A percentile compares a stretch with the other conserved stretches of the same genome.
Conservation (phyloP, 768 basidiomycete species). For the Podaxis carcinomalis region DNA sequence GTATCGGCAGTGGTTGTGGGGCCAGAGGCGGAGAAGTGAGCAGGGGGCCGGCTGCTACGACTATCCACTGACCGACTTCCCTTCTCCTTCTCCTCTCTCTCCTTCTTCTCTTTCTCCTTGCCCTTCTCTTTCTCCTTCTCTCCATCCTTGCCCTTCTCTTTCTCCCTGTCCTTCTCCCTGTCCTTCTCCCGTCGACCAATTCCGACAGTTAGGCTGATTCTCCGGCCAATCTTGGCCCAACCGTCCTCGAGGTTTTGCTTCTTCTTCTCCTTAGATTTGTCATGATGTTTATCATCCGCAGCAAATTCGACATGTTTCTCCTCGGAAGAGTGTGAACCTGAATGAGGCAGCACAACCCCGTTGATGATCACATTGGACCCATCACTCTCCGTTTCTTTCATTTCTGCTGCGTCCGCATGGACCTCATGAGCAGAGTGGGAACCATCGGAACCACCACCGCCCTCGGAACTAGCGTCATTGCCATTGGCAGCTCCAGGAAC, state of each 20-base stretch:
- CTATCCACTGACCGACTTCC: slow-evolving; percentile 27
- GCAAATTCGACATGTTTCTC: slow-evolving; percentile 7
- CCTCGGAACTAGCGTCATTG: not conserved
- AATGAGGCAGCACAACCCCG: not conserved
- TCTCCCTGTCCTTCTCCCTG: slow-evolving; percentile 29
- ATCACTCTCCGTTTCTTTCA: slow-evolving; percentile 6
- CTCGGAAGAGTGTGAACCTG: not conserved
- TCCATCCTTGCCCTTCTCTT: slow-evolving; percentile 20
- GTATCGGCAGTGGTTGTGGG: not conserved
- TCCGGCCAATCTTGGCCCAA: slow-evolving; percentile 63
- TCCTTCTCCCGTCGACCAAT: slow-evolving; percentile 27
- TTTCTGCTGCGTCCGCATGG: not conserved
- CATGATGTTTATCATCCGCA: not conserved
- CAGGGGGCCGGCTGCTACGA: slow-evolving; percentile 10
- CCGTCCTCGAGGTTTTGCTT: not conserved
- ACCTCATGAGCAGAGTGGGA: not conserved
- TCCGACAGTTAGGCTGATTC: slow-evolving; percentile 58
- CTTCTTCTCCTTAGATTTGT: slow-evolving; percentile 1
- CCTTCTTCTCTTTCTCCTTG: slow-evolving; percentile 27
- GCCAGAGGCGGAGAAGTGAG: slow-evolving; percentile 2
- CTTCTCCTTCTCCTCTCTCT: slow-evolving; percentile 33
- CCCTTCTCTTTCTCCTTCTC: slow-evolving; percentile 30
- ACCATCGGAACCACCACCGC: not conserved
- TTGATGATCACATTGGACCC: slow-evolving; percentile 9
- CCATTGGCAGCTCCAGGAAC: not conserved